These are phyloP conservation scores for Solanum sejunctum DNA, from an alignment of 257 asterid species.

Conservation along the genomic window DNA sequence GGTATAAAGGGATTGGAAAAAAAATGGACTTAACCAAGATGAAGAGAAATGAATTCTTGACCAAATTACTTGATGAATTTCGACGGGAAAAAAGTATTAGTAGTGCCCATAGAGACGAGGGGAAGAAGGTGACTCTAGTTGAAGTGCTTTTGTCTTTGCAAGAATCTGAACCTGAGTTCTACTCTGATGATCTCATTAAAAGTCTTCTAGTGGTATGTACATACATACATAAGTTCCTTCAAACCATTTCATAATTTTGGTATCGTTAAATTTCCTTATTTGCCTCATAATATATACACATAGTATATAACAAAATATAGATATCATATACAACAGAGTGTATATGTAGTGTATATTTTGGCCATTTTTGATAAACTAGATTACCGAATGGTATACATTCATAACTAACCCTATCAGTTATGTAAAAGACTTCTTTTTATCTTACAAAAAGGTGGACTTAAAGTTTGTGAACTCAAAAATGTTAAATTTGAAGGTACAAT, in stretches of 20 bases:
- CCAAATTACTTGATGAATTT: neutral
- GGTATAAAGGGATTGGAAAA: slow-evolving; percentile 40
- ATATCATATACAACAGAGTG: neutral
- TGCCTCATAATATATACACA: neutral
- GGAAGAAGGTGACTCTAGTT: slow-evolving; percentile 6
- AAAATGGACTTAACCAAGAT: slow-evolving; percentile 1
- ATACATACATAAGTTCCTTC: neutral
- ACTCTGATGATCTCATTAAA: slow-evolving; percentile 12
- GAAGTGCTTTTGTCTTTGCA: slow-evolving; percentile 12
- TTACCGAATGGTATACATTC: no score
- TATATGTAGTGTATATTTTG: neutral
- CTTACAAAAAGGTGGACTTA: neutral
- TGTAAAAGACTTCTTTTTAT: no score
- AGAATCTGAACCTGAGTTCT: slow-evolving; percentile 11
- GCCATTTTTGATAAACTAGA: neutral
- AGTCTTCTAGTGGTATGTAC: slow-evolving; percentile 15
- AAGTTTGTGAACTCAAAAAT: no score
- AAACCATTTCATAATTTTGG: neutral
- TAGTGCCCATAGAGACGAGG: neutral
- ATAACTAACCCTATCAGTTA: neutral
- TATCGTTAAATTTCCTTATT: neutral
- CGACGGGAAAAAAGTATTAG: neutral
- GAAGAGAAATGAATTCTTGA: slow-evolving; percentile 30
- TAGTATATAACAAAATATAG: neutral
- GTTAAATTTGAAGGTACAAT: neutral